Evolutionary conservation across 2,329 filamentous ascomycete species (phyloP), one percentile per base, ranked within the genome.

Genomic region (Aspergillus versicolor): DNA sequence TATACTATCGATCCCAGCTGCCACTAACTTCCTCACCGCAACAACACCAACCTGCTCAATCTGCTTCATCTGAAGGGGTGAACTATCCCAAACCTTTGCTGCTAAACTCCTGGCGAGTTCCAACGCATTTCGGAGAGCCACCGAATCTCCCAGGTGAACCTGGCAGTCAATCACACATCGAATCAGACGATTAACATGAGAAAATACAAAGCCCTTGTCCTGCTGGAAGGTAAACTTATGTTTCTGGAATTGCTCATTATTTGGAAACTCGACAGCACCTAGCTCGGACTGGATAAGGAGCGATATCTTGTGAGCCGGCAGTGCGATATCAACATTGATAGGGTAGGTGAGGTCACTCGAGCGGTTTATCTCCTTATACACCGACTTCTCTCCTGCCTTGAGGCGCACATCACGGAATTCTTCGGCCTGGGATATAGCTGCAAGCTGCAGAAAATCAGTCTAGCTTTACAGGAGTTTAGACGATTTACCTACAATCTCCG

Each of bases 51-150:
- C 84, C 3, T 86, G 84, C 0, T 90, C 85, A 2, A 99, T 82
- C 70, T 97, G 93, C 59, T 89, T 88, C 67, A 99, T 82, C 63
- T 97, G 90, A 21, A 88, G 80, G 0, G 90, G 84, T 2, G 87
- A 89, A 34, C 89, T 86, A 67, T 99, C 94, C 94, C 92, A 96
- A 1, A 82, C 82, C 58, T 83, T 84, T 2, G 92, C 89, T 21
- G 85, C 83, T 51, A 97, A 76, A 62, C 90, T 91, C 56, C 93
- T 83, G 47, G 88, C 83, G 5, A 97, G 81, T 67, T 93, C 89
- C 2, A 97, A 81, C 5, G 88, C 88, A 59, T 87, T 86, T 27
- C 83, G 83, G 2, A 86, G 81, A 2, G 88, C 83, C 4, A 85
- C 72, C 0, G 90, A 87, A 69, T 97, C 91, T 71, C 79, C 76